Percentiles rank a stretch among this genome's conserved stretches.
phyloP scores from a whole-genome alignment of 2,329 filamentous ascomycete species.

The Epichloe sibirici region DNA sequence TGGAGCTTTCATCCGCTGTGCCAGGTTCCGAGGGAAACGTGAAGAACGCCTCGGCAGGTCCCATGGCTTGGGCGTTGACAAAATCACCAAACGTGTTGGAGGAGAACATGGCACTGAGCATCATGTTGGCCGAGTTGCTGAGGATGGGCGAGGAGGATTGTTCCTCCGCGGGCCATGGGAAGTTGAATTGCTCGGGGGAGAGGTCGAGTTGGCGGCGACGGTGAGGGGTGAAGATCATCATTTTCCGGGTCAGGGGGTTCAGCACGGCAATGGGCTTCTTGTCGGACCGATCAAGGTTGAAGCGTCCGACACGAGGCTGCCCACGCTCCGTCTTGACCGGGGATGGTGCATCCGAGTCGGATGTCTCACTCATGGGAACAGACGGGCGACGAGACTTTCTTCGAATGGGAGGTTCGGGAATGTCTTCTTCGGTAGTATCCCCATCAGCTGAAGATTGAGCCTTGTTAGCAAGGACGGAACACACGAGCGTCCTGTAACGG shows the following conservation, averaged over 20 bases:
- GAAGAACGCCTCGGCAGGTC: constrained; percentile 65
- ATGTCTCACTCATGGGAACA: constrained; percentile 25
- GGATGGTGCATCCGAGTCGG: constrained; percentile 38
- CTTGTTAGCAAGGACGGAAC: constrained; percentile 7
- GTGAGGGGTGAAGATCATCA: constrained; percentile 51
- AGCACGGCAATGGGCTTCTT: constrained; percentile 47
- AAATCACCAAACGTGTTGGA: constrained; percentile 43
- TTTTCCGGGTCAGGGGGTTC: constrained; percentile 44
- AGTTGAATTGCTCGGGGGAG: constrained; percentile 44
- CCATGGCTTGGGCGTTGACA: constrained; percentile 53
- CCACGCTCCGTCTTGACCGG: constrained; percentile 36
- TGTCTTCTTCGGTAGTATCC: constrained; percentile 50
- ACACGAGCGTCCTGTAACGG: constrained; percentile 4
- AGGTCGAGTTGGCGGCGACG: constrained; percentile 36
- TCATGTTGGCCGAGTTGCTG: constrained; percentile 59
- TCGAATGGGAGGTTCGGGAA: constrained; percentile 34
- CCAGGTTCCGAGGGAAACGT: constrained; percentile 51
- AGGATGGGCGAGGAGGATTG: constrained; percentile 43
- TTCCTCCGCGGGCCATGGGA: constrained; percentile 30
- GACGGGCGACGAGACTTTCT: constrained; percentile 35
- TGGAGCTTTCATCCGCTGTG: constrained; percentile 35
- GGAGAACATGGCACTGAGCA: constrained; percentile 63
- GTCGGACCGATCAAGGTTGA: constrained; percentile 40
- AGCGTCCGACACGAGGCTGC: constrained; percentile 41
- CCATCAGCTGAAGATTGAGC: constrained; percentile 35